A percentile compares a stretch with the other conserved stretches of the same genome.
Conservation (phyloP, 1,284 basidiomycete genomes). For the Tylopilus orsonianus region DNA sequence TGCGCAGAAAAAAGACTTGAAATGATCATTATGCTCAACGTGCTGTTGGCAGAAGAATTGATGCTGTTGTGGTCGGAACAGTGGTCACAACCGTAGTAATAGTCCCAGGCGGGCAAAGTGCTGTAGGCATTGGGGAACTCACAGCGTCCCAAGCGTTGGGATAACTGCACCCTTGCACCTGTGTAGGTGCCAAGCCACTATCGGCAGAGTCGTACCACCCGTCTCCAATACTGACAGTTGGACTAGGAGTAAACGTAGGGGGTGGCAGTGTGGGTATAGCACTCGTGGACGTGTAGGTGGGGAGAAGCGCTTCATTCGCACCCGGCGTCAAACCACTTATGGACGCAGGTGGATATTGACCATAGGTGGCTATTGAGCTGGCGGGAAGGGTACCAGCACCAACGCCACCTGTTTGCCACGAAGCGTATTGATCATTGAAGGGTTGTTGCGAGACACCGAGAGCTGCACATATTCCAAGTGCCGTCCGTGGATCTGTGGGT, state of each 20-base stretch:
- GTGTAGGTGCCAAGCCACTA: slow-evolving; percentile 51
- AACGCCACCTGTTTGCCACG: slow-evolving; percentile 78
- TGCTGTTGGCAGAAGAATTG: slow-evolving; percentile 4
- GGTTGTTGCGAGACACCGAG: slow-evolving; percentile 45
- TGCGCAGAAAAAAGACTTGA: background rate
- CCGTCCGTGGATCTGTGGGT: slow-evolving; percentile 71
- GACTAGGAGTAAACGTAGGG: slow-evolving; percentile 55
- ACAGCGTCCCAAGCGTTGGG: slow-evolving; percentile 62
- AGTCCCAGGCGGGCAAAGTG: slow-evolving; percentile 45
- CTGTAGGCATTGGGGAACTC: slow-evolving; percentile 45
- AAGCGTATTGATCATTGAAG: slow-evolving; percentile 59
- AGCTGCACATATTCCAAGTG: slow-evolving; percentile 63
- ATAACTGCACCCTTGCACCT: slow-evolving; percentile 63
- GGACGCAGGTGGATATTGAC: slow-evolving; percentile 56
- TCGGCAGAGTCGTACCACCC: slow-evolving; percentile 75
- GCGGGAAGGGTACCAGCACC: slow-evolving; percentile 64
- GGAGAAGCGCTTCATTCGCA: slow-evolving; percentile 38
- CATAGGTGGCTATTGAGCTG: slow-evolving; percentile 45
- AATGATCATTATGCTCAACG: slow-evolving; percentile 8
- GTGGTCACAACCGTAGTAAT: slow-evolving; percentile 6
- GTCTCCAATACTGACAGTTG: slow-evolving; percentile 53
- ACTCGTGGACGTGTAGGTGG: slow-evolving; percentile 72
- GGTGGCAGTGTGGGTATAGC: slow-evolving; percentile 55
- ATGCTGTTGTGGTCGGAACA: slow-evolving; percentile 8
- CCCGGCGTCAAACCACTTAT: slow-evolving; percentile 27